Conservation (phyloP, 1,284 basidiomycete species). For the Irpex rosettiformis region DNA sequence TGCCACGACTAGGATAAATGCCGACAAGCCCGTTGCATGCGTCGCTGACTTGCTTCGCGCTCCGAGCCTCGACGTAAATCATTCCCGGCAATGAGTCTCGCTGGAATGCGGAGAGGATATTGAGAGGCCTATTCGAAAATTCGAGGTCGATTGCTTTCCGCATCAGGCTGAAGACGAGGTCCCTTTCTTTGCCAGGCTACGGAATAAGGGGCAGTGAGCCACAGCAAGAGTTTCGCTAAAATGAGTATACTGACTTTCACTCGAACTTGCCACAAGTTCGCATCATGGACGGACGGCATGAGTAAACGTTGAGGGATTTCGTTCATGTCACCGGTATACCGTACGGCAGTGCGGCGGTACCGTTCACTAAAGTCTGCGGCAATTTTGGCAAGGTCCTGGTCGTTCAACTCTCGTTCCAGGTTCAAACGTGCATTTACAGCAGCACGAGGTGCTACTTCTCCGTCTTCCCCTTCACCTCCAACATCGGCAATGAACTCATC, state of each 20-base stretch:
- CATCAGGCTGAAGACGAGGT: slow-evolving; percentile 93
- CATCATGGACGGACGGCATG: slow-evolving; percentile 96
- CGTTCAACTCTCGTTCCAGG: slow-evolving; percentile 74
- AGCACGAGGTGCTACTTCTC: slow-evolving; percentile 56
- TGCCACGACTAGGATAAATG: slow-evolving; percentile 79
- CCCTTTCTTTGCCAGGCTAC: slow-evolving; percentile 87
- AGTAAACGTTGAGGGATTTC: slow-evolving; percentile 93
- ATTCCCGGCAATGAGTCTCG: slow-evolving; percentile 93
- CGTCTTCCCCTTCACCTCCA: slow-evolving; percentile 67
- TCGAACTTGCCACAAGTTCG: slow-evolving; percentile 93
- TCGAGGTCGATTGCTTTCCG: slow-evolving; percentile 85
- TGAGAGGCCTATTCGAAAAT: slow-evolving; percentile 72
- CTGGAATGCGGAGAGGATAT: slow-evolving; percentile 91
- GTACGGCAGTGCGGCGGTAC: slow-evolving; percentile 66
- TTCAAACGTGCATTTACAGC: slow-evolving; percentile 80
- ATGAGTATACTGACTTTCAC: slow-evolving; percentile 84
- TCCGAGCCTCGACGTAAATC: slow-evolving; percentile 94
- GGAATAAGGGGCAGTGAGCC: slow-evolving; percentile 9
- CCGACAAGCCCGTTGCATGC: slow-evolving; percentile 92
- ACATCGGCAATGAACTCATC: slow-evolving; percentile 84
- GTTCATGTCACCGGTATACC: slow-evolving; percentile 89
- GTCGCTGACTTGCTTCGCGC: slow-evolving; percentile 81
- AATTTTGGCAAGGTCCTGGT: slow-evolving; percentile 84
- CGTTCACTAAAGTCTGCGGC: slow-evolving; percentile 84
- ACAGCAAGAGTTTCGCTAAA: neutral